A percentile compares a stretch with the other conserved stretches of the same genome.
phyloP scores from a whole-genome alignment of 495 filamentous ascomycete genomes.

The Daldinia loculata region DNA sequence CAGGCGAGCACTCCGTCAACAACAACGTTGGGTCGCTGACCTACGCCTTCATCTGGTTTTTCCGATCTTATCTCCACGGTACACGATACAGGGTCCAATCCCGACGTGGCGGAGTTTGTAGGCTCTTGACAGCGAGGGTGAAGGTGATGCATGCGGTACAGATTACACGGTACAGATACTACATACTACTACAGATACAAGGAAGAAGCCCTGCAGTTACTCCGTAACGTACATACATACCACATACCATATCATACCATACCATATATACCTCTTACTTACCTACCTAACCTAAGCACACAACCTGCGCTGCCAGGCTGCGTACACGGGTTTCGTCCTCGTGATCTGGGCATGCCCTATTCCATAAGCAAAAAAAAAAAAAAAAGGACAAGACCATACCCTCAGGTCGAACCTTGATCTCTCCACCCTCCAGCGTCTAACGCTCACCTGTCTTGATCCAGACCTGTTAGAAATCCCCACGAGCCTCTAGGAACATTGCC shows the following conservation, averaged over 20 bases:
- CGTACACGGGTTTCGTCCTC: conserved; percentile 21
- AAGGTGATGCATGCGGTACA: conserved; percentile 36
- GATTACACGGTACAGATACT: conserved; percentile 5
- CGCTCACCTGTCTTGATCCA: conserved; percentile 13
- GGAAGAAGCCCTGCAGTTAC: conserved; percentile 14
- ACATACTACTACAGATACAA: conserved; percentile 16
- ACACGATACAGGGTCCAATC: conserved; percentile 13
- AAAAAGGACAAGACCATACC: not conserved
- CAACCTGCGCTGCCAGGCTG: not conserved
- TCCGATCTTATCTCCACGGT: conserved; percentile 42
- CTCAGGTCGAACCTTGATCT: conserved; percentile 34
- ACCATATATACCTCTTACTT: conserved; percentile 5
- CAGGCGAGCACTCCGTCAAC: conserved; percentile 9
- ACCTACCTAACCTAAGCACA: conserved; percentile 2
- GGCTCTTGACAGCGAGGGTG: conserved; percentile 22
- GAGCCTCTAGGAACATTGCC: conserved; percentile 39
- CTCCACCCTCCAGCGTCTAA: conserved; percentile 35
- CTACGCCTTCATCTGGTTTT: conserved; percentile 16
- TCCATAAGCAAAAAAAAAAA: conserved; percentile 25
- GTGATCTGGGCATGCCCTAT: conserved; percentile 25
- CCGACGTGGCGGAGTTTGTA: conserved; percentile 39
- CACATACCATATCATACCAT: conserved; percentile 8
- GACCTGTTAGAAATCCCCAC: conserved; percentile 25
- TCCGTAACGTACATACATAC: conserved; percentile 12
- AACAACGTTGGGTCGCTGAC: not conserved